phyloP scores from a whole-genome alignment of 306 rosid genomes.

The Medicago truncatula region DNA sequence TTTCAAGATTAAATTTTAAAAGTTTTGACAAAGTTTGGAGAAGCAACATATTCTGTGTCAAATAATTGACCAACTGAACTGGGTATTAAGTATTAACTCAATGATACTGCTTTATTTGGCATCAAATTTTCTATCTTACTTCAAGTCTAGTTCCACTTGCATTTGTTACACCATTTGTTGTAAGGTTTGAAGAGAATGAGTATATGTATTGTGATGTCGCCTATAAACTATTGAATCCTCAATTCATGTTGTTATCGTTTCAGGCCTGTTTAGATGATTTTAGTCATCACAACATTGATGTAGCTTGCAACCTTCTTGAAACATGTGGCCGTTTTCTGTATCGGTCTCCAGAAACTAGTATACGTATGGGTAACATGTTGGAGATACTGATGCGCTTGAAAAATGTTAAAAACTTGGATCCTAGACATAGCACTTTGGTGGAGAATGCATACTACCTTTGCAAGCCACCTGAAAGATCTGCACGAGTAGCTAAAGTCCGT shows the following conservation, averaged over 20 bases:
- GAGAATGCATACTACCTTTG: slow-evolving; percentile 99
- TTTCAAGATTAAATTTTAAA: background rate
- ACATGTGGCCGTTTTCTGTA: slow-evolving; percentile 97
- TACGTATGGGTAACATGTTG: slow-evolving; percentile 96
- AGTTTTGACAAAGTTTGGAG: slow-evolving; percentile 13
- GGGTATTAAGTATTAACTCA: slow-evolving; percentile 16
- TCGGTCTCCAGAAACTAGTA: slow-evolving; percentile 96
- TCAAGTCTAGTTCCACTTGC: slow-evolving; percentile 27
- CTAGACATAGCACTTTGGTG: slow-evolving; percentile 97
- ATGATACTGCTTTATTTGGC: slow-evolving; percentile 17
- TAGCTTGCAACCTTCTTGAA: slow-evolving; percentile 98
- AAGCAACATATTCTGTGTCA: background rate
- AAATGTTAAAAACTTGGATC: slow-evolving; percentile 98
- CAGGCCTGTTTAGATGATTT: slow-evolving; percentile 99
- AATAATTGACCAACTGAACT: slow-evolving; percentile 21
- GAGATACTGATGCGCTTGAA: slow-evolving; percentile 98
- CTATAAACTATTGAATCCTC: slow-evolving; percentile 17
- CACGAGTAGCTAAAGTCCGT: slow-evolving; percentile 91
- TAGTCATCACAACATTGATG: slow-evolving; percentile 98
- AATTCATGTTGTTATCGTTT: slow-evolving; percentile 33
- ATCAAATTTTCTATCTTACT: background rate
- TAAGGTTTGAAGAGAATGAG: slow-evolving; percentile 8
- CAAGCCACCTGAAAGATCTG: slow-evolving; percentile 99
- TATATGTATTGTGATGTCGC: slow-evolving; percentile 3
- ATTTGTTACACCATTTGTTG: slow-evolving; percentile 23